Evolutionary conservation across 2,329 filamentous ascomycete species (phyloP).

Genomic region (Aquanectria penicillioides): DNA sequence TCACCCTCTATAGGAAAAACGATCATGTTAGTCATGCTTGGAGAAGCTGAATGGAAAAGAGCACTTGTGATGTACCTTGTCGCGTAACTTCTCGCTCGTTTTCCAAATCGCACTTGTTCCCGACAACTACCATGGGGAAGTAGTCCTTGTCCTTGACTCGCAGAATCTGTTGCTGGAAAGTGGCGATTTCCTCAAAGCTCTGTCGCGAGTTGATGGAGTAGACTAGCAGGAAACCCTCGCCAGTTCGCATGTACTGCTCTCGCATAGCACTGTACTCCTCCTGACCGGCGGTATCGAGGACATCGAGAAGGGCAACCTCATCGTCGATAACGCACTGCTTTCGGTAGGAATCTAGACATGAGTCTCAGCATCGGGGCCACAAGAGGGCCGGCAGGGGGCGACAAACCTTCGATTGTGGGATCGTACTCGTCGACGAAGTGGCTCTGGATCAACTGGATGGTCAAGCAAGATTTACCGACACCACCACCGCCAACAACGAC

Average conservation of each 20-base stretch:
- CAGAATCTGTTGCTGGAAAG: slow-evolving; percentile 98
- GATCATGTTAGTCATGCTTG: slow-evolving; percentile 26
- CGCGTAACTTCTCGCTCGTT: slow-evolving; percentile 89
- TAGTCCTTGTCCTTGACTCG: slow-evolving; percentile 99
- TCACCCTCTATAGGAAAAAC: slow-evolving; percentile 77
- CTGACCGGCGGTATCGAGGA: slow-evolving; percentile 97
- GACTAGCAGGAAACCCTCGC: slow-evolving; percentile 96
- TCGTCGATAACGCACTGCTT: slow-evolving; percentile 99
- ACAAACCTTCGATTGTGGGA: slow-evolving; percentile 95
- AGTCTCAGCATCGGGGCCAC: too few relatives aligned
- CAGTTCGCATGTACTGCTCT: slow-evolving; percentile 99
- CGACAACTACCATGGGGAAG: slow-evolving; percentile 98
- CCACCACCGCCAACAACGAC: slow-evolving; percentile 98
- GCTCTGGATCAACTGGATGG: slow-evolving; percentile 93
- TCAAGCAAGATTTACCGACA: slow-evolving; percentile 98
- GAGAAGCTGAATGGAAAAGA: neutral
- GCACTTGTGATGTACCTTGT: slow-evolving; percentile 75
- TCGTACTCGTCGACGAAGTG: slow-evolving; percentile 99
- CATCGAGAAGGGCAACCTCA: slow-evolving; percentile 95
- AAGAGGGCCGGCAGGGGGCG: neutral
- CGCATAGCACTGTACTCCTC: slow-evolving; percentile 99
- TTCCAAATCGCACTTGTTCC: slow-evolving; percentile 99
- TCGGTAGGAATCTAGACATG: slow-evolving; percentile 99
- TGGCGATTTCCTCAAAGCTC: slow-evolving; percentile 98
- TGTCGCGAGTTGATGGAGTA: slow-evolving; percentile 98